These are phyloP conservation scores for Phytophthora vignae DNA, from an alignment of 352 stramenopile species.

Conservation along the genomic window DNA sequence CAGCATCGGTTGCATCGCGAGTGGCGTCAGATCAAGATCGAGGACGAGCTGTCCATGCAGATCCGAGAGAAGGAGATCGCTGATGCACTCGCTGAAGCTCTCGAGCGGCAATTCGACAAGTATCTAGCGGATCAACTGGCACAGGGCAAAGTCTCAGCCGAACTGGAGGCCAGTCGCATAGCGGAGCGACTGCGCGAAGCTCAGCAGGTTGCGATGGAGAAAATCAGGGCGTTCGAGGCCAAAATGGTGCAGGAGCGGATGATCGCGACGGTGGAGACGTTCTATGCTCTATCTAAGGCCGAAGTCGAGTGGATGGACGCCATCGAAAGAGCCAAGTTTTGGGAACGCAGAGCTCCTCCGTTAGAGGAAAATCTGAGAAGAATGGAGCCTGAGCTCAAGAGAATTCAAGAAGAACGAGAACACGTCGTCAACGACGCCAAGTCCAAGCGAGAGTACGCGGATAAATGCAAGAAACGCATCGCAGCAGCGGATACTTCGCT, in stretches of 20 bases:
- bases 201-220: constrained; percentile 53
- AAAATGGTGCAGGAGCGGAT: constrained; percentile 75
- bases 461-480: constrained; percentile 50
- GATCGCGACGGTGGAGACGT: constrained; percentile 69
- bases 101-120: constrained; percentile 68
- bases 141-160: constrained; percentile 54
- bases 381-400: constrained; percentile 53
- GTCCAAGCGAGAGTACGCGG: constrained; percentile 54
- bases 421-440: constrained; percentile 66
- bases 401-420: constrained; percentile 56
- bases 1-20: constrained; percentile 77
- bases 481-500: constrained; percentile 45
- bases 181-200: constrained; percentile 57
- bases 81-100: constrained; percentile 43
- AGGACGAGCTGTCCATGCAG: constrained; percentile 71
- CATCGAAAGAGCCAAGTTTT: constrained; percentile 51
- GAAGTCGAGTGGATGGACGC: constrained; percentile 67
- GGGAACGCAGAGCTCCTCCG: constrained; percentile 28
- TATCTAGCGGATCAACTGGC: constrained; percentile 71
- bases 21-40: constrained; percentile 68
- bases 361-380: constrained; percentile 41
- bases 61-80: constrained; percentile 63
- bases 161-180: constrained; percentile 52
- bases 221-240: constrained; percentile 51
- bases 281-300: constrained; percentile 37